A percentile compares a stretch with the other conserved stretches of the same genome.
Evolutionary conservation across 2,329 filamentous ascomycete genomes (phyloP).

Genomic region (Capronia epimyces): DNA sequence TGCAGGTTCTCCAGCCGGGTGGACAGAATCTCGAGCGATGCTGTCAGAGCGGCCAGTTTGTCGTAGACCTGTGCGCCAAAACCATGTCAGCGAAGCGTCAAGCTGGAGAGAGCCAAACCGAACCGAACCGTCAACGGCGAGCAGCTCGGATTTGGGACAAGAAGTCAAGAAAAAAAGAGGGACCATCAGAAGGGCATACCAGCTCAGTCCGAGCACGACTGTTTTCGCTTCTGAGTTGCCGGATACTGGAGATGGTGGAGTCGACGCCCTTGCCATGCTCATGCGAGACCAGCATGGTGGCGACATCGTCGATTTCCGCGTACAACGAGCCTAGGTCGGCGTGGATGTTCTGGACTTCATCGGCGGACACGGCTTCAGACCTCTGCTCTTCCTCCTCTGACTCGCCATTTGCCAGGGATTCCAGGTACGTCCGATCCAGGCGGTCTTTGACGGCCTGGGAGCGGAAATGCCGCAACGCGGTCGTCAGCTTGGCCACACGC

Average conservation of each 20-base stretch:
- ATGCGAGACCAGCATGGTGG: slow-evolving; percentile 22
- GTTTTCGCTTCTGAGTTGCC: slow-evolving; percentile 1
- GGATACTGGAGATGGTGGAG: slow-evolving; percentile 2
- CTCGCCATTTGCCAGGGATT: slow-evolving; percentile 3
- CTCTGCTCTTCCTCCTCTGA: too few relatives aligned
- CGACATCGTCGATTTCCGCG: slow-evolving; percentile 25
- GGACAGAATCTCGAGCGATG: slow-evolving; percentile 4
- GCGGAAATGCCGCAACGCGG: slow-evolving; percentile 16
- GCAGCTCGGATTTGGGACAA: too few relatives aligned
- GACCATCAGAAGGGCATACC: slow-evolving; percentile 2
- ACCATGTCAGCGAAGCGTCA: background rate
- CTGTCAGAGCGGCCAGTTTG: slow-evolving; percentile 13
- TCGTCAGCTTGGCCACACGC: slow-evolving; percentile 8
- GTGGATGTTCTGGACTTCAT: slow-evolving; percentile 4
- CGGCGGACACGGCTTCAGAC: background rate
- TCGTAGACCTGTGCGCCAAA: background rate
- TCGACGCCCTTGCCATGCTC: slow-evolving; percentile 16
- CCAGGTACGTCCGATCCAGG: slow-evolving; percentile 23
- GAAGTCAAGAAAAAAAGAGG: background rate
- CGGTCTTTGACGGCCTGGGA: slow-evolving; percentile 17
- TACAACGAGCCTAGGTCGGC: slow-evolving; percentile 23
- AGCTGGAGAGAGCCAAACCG: background rate
- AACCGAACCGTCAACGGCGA: too few relatives aligned
- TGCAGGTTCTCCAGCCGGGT: slow-evolving; percentile 14
- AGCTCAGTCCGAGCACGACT: background rate